phyloP scores from a whole-genome alignment of 148 eudicot genomes.

The Chenopodium album region DNA sequence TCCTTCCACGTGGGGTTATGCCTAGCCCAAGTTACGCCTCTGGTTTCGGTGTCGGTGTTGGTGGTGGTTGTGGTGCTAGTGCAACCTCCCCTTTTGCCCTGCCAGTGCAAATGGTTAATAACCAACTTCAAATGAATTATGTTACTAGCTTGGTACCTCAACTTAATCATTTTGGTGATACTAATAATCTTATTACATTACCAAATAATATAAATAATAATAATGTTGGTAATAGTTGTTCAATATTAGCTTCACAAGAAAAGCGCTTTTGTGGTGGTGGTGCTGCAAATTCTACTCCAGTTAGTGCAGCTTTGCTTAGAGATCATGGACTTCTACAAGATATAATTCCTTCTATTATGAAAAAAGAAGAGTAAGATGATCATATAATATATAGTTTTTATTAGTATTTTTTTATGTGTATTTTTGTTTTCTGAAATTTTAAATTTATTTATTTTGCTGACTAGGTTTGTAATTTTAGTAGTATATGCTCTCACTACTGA shows the following conservation, averaged over 20 bases:
- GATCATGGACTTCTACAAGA: slow-evolving; percentile 70
- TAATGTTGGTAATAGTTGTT: slow-evolving; percentile 8
- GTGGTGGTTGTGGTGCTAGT: slow-evolving; percentile 4
- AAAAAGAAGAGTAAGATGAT: slow-evolving; percentile 22
- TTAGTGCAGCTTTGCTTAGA: slow-evolving; percentile 26
- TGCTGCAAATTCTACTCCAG: slow-evolving; percentile 8
- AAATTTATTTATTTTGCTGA: not conserved
- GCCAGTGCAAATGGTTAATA: slow-evolving; percentile 18
- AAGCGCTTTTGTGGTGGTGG: slow-evolving; percentile 23
- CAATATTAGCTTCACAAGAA: slow-evolving; percentile 22
- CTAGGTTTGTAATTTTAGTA: slow-evolving; percentile 18
- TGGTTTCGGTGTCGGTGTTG: slow-evolving; percentile 5
- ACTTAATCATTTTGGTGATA: slow-evolving; percentile 21
- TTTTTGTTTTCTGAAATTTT: not conserved
- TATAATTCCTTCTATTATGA: slow-evolving; percentile 39
- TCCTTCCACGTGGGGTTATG: slow-evolving; percentile 38
- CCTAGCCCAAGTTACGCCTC: slow-evolving; percentile 6
- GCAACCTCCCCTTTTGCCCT: slow-evolving; percentile 16
- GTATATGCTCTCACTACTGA: slow-evolving; percentile 16
- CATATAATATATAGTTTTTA: not conserved
- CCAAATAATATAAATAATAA: not conserved
- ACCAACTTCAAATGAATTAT: slow-evolving; percentile 17
- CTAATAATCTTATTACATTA: not conserved
- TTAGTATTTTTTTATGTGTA: not conserved
- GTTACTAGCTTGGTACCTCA: slow-evolving; percentile 23